phyloP scores from a whole-genome alignment of 768 basidiomycete genomes.

The Lactarius deliciosus region DNA sequence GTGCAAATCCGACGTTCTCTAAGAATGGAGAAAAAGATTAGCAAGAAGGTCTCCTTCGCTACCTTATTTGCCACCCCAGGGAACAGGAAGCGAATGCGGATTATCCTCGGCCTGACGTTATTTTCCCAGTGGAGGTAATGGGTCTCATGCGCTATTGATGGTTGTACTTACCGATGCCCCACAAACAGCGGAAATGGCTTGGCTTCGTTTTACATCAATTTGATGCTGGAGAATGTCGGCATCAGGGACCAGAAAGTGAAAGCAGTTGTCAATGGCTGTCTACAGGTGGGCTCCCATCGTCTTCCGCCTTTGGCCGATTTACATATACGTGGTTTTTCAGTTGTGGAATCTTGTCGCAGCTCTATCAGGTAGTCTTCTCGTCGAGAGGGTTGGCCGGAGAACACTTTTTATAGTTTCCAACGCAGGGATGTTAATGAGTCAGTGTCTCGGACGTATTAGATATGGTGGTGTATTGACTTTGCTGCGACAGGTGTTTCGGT shows the following conservation, averaged over 20 bases:
- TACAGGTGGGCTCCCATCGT: conserved; percentile 45
- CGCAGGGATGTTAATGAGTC: conserved; percentile 56
- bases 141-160: not conserved
- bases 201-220: conserved; percentile 71
- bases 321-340: conserved; percentile 33
- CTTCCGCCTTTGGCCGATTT: not conserved
- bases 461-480: not conserved
- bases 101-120: conserved; percentile 64
- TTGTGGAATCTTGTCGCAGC: conserved; percentile 65
- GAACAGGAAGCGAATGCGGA: conserved; percentile 65
- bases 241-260: conserved; percentile 54
- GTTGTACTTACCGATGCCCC: not conserved
- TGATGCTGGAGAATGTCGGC: conserved; percentile 64
- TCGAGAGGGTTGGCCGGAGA: conserved; percentile 68
- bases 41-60: conserved; percentile 47
- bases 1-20: conserved; percentile 72
- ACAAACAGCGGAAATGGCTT: conserved; percentile 60
- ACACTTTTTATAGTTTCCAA: conserved; percentile 67
- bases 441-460: conserved; percentile 25
- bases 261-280: conserved; percentile 58
- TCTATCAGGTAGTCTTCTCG: conserved; percentile 56
- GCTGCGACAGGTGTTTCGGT: conserved; percentile 46
- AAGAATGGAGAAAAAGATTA: conserved; percentile 57
- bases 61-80: conserved; percentile 61
- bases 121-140: conserved; percentile 75